phyloP scores from a whole-genome alignment of 2,329 filamentous ascomycete species.

The Graphilbum sp. region DNA sequence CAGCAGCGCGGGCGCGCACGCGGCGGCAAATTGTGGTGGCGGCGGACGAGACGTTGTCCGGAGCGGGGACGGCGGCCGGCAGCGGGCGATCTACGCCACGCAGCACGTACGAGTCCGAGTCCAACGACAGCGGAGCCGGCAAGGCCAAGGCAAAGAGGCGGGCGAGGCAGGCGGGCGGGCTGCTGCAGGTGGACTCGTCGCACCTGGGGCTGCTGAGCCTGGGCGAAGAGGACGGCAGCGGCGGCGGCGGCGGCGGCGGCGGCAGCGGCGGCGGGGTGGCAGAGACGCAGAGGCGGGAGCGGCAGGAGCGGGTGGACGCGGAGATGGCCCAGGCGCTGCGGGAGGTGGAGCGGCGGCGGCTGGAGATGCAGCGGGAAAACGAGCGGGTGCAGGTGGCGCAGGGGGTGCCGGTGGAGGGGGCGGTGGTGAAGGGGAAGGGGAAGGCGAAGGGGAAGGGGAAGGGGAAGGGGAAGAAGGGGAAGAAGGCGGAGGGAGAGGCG shows the following conservation, averaged over 20 bases:
- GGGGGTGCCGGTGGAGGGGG: slow-evolving; percentile 49
- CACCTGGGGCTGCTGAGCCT: slow-evolving; percentile 60
- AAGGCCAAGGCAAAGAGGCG: slow-evolving; percentile 31
- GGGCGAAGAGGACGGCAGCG: slow-evolving; percentile 27
- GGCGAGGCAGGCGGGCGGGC: slow-evolving; percentile 34
- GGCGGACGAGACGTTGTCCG: slow-evolving; percentile 56
- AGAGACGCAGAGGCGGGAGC: slow-evolving; percentile 26
- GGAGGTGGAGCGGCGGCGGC: slow-evolving; percentile 68
- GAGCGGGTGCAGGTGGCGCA: slow-evolving; percentile 57
- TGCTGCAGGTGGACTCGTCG: slow-evolving; percentile 79
- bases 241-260: slow-evolving; percentile 3
- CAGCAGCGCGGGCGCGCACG: slow-evolving; percentile 17
- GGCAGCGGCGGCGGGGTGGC: slow-evolving; percentile 6
- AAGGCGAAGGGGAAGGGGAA: slow-evolving; percentile 48
- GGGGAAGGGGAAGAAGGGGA: too few species aligned
- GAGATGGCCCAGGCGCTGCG: slow-evolving; percentile 82
- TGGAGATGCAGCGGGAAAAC: slow-evolving; percentile 78
- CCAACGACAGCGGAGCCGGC: slow-evolving; percentile 27
- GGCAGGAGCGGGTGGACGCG: slow-evolving; percentile 58
- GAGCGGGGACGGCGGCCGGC: slow-evolving; percentile 9
- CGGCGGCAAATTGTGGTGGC: slow-evolving; percentile 51
- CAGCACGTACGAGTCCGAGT: slow-evolving; percentile 33
- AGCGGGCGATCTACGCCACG: slow-evolving; percentile 32
- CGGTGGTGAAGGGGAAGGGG: slow-evolving; percentile 51
- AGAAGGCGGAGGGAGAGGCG: slow-evolving; percentile 40